Conservation (phyloP, 2,329 filamentous ascomycete species). For the Ophiostoma perfectum region DNA sequence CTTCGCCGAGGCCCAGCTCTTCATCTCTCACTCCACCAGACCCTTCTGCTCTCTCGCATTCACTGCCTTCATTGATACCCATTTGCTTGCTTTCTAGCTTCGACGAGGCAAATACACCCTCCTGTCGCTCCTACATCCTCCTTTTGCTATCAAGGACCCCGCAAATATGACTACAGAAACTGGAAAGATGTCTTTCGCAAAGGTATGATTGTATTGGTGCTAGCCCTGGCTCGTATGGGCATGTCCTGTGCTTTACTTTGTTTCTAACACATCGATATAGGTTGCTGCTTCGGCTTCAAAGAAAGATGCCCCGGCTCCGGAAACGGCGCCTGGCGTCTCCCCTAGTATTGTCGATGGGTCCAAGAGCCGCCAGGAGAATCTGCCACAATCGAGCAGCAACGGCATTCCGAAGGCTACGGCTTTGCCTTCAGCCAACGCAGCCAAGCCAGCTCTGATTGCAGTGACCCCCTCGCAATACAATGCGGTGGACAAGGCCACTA, state of each 20-base stretch:
- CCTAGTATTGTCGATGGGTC: constrained; percentile 2
- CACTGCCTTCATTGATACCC: constrained; percentile 8
- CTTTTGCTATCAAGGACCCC: background rate
- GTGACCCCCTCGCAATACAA: background rate
- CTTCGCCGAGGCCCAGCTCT: background rate
- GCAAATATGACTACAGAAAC: constrained; percentile 41
- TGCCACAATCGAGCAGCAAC: constrained; percentile 13
- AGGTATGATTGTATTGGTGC: constrained; percentile 46
- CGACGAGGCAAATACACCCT: background rate
- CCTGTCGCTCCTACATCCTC: constrained; percentile 24
- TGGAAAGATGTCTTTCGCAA: constrained; percentile 67
- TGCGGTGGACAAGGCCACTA: background rate
- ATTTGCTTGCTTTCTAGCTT: constrained; percentile 6
- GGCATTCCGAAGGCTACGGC: background rate
- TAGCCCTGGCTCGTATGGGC: too few relatives aligned
- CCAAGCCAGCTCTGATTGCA: background rate
- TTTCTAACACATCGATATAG: constrained; percentile 30
- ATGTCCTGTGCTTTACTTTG: too few relatives aligned
- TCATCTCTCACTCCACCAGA: background rate
- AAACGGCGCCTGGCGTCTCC: background rate
- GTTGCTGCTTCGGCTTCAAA: constrained; percentile 46
- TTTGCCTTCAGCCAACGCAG: background rate
- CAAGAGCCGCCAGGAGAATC: background rate
- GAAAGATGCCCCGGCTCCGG: constrained; percentile 28
- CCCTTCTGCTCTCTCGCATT: background rate